Evolutionary conservation across 2,329 filamentous ascomycete genomes (phyloP).

Genomic region (Sporothrix phasma): DNA sequence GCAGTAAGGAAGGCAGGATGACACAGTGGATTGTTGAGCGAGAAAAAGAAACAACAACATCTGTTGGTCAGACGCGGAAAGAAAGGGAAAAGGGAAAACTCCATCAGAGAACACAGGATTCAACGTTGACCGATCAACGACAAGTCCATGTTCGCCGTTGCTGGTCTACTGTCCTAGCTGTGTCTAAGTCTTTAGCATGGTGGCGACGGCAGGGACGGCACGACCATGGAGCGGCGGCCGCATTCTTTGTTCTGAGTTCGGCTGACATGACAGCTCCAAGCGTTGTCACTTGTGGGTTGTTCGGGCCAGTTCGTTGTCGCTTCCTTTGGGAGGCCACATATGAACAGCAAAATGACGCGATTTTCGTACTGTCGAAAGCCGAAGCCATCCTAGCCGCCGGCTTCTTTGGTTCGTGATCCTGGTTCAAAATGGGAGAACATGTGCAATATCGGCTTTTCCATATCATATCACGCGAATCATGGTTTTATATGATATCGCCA

Average conservation of each 20-base stretch:
- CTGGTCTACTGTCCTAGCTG: not conserved
- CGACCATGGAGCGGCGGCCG: not conserved
- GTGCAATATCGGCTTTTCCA: too few species aligned
- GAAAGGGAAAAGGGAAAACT: not conserved
- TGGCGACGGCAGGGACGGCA: constrained; percentile 8
- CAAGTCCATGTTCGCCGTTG: not conserved
- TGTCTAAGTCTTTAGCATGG: not conserved
- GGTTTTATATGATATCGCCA: too few species aligned
- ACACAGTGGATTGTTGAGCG: not conserved
- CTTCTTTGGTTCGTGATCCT: too few species aligned
- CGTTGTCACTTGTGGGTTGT: too few species aligned
- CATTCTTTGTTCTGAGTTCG: constrained; percentile 1
- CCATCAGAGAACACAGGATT: not conserved
- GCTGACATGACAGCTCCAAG: not conserved
- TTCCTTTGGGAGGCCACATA: too few species aligned
- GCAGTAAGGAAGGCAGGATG: not conserved
- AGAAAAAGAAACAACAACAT: not conserved
- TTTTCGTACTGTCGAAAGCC: too few species aligned
- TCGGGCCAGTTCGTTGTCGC: too few species aligned
- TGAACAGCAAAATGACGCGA: too few species aligned
- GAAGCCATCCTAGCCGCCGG: too few species aligned
- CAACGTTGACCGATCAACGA: too few species aligned
- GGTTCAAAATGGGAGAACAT: too few species aligned
- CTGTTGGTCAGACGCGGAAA: not conserved
- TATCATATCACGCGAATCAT: too few species aligned